phyloP scores from a whole-genome alignment of 495 filamentous ascomycete species.

The Durotheca rogersii region DNA sequence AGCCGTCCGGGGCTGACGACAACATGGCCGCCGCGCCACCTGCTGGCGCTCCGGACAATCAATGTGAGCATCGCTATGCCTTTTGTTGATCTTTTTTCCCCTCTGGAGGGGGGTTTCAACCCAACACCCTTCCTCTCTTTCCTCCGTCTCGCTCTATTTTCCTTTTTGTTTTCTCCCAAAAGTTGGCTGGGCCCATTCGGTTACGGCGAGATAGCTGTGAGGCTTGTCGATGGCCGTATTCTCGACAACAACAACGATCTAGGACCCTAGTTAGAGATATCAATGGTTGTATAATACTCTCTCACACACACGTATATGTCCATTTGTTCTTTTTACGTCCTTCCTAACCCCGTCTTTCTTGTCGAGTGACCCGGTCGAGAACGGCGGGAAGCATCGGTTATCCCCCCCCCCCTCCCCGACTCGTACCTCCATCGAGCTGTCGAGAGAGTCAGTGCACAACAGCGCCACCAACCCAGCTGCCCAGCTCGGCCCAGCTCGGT shows the following conservation, averaged over 20 bases:
- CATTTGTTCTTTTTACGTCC: neutral
- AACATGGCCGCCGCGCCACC: constrained; percentile 7
- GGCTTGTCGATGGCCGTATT: too few relatives aligned
- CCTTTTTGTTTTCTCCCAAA: neutral
- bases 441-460: neutral
- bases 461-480: neutral
- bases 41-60: constrained; percentile 12
- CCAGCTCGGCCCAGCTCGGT: neutral
- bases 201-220: too few relatives aligned
- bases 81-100: too few relatives aligned
- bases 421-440: neutral
- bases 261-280: too few relatives aligned
- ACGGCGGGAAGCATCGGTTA: neutral
- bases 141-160: neutral
- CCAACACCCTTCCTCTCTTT: neutral
- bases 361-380: neutral
- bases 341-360: neutral
- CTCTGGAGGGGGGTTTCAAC: too few relatives aligned
- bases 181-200: too few relatives aligned
- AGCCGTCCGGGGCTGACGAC: constrained; percentile 16
- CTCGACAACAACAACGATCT: too few relatives aligned
- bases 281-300: too few relatives aligned
- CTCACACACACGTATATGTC: neutral
- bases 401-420: neutral
- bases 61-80: constrained; percentile 20